phyloP scores from a whole-genome alignment of 1,284 basidiomycete genomes.

The Austroboletus niveus region DNA sequence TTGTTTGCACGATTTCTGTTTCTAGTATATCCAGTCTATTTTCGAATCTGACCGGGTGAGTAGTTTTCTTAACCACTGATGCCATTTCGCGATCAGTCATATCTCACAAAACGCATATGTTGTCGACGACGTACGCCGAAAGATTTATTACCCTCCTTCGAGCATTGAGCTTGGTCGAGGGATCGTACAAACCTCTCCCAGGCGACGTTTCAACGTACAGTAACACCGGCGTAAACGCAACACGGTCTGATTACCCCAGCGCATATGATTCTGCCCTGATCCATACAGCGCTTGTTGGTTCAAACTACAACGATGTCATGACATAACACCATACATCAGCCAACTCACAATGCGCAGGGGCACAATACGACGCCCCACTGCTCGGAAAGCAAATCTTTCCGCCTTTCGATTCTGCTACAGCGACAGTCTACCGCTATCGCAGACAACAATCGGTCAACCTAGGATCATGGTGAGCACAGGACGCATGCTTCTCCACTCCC shows the following conservation, averaged over 20 bases:
- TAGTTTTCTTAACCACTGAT: too few relatives aligned
- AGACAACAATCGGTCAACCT: conserved; percentile 23
- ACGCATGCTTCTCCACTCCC: not conserved
- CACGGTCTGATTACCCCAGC: not conserved
- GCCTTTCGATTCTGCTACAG: conserved; percentile 16
- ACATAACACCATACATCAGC: not conserved
- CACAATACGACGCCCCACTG: conserved; percentile 12
- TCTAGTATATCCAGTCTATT: not conserved
- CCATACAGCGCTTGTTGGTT: conserved; percentile 1
- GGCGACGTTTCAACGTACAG: not conserved
- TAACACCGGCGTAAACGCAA: not conserved
- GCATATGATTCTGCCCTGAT: not conserved
- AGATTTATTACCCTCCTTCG: conserved; percentile 14
- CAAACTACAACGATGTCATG: not conserved
- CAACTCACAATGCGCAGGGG: conserved; percentile 3
- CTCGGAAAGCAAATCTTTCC: conserved; percentile 9
- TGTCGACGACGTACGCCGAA: not conserved
- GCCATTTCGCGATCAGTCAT: too few relatives aligned
- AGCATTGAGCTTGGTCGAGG: conserved; percentile 17
- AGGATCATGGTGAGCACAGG: conserved; percentile 18
- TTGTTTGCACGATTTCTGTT: too few relatives aligned
- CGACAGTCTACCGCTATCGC: conserved; percentile 22
- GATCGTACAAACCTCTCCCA: conserved; percentile 20
- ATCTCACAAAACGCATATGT: not conserved
- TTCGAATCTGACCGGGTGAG: not conserved